Evolutionary conservation across 495 filamentous ascomycete genomes (phyloP).

Genomic region (Penicillium fimorum): DNA sequence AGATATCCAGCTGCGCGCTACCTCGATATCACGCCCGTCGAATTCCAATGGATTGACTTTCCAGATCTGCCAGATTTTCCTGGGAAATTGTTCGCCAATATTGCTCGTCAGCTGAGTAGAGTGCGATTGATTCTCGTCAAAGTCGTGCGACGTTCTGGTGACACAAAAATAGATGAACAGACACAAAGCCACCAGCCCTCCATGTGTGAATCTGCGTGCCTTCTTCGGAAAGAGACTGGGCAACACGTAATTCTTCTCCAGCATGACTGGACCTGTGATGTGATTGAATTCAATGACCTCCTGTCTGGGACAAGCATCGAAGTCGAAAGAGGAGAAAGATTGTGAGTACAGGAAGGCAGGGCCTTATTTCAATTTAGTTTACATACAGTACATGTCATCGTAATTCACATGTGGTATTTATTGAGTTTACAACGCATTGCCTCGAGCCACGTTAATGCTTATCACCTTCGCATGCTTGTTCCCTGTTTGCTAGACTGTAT

Average conservation of each 20-base stretch:
- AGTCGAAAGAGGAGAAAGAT: constrained; percentile 1
- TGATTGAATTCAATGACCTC: neutral
- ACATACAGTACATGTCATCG: neutral
- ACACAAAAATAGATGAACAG: constrained; percentile 13
- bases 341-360: neutral
- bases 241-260: constrained; percentile 2
- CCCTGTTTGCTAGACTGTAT: too few relatives aligned
- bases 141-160: constrained; percentile 21
- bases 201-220: constrained; percentile 6
- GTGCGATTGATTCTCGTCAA: constrained; percentile 15
- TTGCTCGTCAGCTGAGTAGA: constrained; percentile 16
- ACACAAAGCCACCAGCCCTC: neutral
- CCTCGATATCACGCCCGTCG: constrained; percentile 51
- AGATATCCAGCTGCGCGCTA: constrained; percentile 55
- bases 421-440: neutral
- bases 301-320: constrained; percentile 3
- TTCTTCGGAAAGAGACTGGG: constrained; percentile 5
- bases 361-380: neutral
- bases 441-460: too few relatives aligned
- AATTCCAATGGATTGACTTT: constrained; percentile 59
- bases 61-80: constrained; percentile 69
- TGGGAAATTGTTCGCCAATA: constrained; percentile 33
- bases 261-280: constrained; percentile 3
- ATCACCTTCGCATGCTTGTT: too few relatives aligned
- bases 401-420: constrained; percentile 5